phyloP scores from a whole-genome alignment of 441 rosid genomes.

The Arabidopsis hybrid region DNA sequence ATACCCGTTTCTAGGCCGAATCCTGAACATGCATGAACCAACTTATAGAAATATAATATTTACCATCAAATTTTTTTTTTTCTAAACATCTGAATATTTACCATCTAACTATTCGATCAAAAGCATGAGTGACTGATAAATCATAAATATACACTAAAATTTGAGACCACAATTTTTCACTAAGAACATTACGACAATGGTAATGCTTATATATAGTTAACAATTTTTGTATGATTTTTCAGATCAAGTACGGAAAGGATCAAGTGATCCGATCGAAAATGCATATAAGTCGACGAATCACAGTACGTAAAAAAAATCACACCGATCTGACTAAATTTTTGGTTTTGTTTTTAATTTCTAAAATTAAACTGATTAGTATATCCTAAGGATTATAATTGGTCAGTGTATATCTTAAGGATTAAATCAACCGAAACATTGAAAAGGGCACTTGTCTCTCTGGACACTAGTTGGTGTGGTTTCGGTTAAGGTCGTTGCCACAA shows the following conservation, averaged over 20 bases:
- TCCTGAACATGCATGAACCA: neutral
- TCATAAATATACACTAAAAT: neutral
- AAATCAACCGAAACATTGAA: conserved; percentile 24
- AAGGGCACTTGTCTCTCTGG: conserved; percentile 31
- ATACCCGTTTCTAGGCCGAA: neutral
- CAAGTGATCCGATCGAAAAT: neutral
- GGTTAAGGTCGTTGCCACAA: conserved; percentile 45
- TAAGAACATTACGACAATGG: neutral
- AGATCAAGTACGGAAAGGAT: neutral
- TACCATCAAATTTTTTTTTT: neutral
- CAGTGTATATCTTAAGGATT: conserved; percentile 24
- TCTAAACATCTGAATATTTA: neutral
- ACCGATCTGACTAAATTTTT: neutral
- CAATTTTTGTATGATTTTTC: too few species aligned
- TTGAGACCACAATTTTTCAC: neutral
- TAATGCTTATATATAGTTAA: neutral
- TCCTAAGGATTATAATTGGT: neutral
- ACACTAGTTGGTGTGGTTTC: conserved; percentile 35
- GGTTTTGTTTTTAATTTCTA: neutral
- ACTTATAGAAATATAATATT: neutral
- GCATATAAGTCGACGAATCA: neutral
- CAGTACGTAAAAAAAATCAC: neutral
- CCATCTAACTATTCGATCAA: neutral
- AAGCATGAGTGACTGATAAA: neutral
- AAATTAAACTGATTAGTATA: neutral